Base-by-base conservation (phyloP, 495 filamentous ascomycete species). In the Talaromyces thailandensis region DNA sequence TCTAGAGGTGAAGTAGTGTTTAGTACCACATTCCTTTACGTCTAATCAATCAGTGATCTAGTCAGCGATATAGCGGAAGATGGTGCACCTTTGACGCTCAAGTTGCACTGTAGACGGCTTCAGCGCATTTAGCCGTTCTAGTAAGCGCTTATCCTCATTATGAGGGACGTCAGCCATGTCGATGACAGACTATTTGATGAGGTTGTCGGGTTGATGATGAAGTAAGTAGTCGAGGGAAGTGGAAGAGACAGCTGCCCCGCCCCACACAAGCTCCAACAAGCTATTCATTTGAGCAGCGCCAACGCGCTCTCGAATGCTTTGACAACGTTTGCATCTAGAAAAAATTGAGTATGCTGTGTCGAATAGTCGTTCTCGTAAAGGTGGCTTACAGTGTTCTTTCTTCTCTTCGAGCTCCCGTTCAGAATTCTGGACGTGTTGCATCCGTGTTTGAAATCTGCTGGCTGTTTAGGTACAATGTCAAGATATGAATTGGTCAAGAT, bases 271-370 rank as follows among this genome's bases (percentile, higher is more conserved):
- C 45, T 56, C 65, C 72, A 23, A 73, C 37, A 32, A 73, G 71
- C 24, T 71, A 70, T n/a, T n/a, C n/a, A n/a, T 56, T 79, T 78
- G 31, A 93, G 75, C 25, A 93, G 80, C 6, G 86, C 83, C 25
- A 93, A 74, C 55, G 90, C 90, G 70, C 80, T 91, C 68, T 93
- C 83, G 68, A 94, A 94, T 29, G 90, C 90, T 65, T 84, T 82
- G 9, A 94, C 88, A 45, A 94, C 90, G 66, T 90, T 82, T 50
- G 79, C 77, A 68, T 92, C 89, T 91, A n/a, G 16, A 55, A 16
- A 1, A 55, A 16, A 29, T 12, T 26, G 16, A 55, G 23, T 55
- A 55, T 26, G 64, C 58, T 26, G 35, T 66, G n/a, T 26, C 14
- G 50, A 43, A 28, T 40, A n/a, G 21, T 4, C n/a, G 62, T 64